A percentile compares a stretch with the other conserved stretches of the same genome.
phyloP scores from a whole-genome alignment of 2,329 filamentous ascomycete species.

The Torrubiellomyces zombiae region DNA sequence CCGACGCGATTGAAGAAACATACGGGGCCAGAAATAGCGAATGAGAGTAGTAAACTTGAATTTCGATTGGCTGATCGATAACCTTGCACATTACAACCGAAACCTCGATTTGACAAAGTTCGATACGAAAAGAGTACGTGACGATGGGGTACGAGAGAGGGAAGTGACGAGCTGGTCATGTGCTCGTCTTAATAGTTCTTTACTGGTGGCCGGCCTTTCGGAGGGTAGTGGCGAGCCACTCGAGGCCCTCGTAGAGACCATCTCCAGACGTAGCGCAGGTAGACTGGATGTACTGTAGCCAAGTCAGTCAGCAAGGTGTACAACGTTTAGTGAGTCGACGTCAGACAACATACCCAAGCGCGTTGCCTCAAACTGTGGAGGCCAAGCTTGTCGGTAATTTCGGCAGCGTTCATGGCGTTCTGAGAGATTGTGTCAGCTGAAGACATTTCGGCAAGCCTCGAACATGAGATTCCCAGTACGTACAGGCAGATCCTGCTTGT shows the following conservation, averaged over 20 bases:
- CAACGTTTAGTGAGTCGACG: neutral
- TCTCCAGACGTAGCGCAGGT: constrained; percentile 98
- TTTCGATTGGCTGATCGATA: constrained; percentile 39
- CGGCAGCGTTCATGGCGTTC: constrained; percentile 99
- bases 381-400: constrained; percentile 99
- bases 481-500: constrained; percentile 99
- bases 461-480: constrained; percentile 22
- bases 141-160: constrained; percentile 20
- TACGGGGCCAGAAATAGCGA: no score
- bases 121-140: constrained; percentile 22
- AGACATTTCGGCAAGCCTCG: neutral
- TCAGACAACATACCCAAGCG: constrained; percentile 66
- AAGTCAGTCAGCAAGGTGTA: constrained; percentile 4
- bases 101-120: constrained; percentile 27
- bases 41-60: constrained; percentile 28
- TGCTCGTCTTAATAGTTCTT: constrained; percentile 24
- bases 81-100: constrained; percentile 43
- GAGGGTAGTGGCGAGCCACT: constrained; percentile 75
- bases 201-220: constrained; percentile 56
- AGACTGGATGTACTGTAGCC: constrained; percentile 84
- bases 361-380: constrained; percentile 98
- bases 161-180: constrained; percentile 15
- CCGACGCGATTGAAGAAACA: no score
- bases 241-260: constrained; percentile 98
- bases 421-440: constrained; percentile 19